Conservation (phyloP, 805 yeast species). For the Starmerella powellii region DNA sequence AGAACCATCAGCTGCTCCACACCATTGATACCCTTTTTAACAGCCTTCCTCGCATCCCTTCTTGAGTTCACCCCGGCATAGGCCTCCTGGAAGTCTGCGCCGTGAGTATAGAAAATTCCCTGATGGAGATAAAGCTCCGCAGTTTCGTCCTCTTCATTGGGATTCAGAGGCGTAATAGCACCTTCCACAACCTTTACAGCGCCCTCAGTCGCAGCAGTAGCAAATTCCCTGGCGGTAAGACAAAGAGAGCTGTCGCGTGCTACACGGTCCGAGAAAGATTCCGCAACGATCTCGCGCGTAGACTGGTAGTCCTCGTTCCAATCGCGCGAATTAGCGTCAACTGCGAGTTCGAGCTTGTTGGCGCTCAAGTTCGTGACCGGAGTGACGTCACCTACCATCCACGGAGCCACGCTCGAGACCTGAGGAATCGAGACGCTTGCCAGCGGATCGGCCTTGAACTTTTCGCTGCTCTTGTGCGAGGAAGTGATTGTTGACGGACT, state of each 20-base stretch:
- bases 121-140: conserved; percentile 62
- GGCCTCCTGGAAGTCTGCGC: conserved; percentile 55
- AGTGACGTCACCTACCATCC: conserved; percentile 42
- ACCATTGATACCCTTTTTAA: conserved; percentile 65
- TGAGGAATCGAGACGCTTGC: conserved; percentile 44
- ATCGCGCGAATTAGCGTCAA: conserved; percentile 41
- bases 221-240: conserved; percentile 64
- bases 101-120: conserved; percentile 77
- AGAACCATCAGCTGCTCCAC: conserved; percentile 55
- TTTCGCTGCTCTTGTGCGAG: conserved; percentile 14
- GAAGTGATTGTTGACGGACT: conserved; percentile 46
- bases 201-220: conserved; percentile 61
- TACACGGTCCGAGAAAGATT: conserved; percentile 51
- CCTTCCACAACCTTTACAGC: conserved; percentile 68
- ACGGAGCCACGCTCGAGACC: conserved; percentile 40
- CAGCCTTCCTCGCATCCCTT: conserved; percentile 73
- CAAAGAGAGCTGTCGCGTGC: conserved; percentile 63
- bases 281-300: conserved; percentile 55
- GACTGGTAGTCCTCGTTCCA: conserved; percentile 90
- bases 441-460: conserved; percentile 20
- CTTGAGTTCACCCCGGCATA: conserved; percentile 63
- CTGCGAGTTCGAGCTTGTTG: conserved; percentile 2
- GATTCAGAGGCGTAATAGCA: conserved; percentile 65
- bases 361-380: background rate
- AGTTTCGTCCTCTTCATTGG: conserved; percentile 45